Evolutionary conservation across 257 asterid species (phyloP).

Genomic region (Parsonsia alboflavescens): DNA sequence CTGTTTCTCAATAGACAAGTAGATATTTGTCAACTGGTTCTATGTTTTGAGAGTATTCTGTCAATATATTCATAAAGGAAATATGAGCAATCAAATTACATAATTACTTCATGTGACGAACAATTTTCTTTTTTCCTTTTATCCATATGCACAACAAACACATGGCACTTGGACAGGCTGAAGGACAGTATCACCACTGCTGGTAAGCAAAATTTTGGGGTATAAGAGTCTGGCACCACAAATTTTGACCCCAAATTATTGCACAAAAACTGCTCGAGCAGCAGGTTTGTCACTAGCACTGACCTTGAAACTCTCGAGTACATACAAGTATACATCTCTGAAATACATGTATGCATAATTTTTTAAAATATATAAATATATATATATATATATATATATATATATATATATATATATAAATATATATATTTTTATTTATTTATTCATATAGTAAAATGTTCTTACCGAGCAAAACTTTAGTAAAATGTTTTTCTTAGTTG

Average conservation of each 20-base stretch:
- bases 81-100: not conserved
- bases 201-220: not conserved
- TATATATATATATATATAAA: no score
- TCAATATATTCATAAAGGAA: not conserved
- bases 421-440: no score
- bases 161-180: not conserved
- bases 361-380: no score
- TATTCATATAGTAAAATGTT: no score
- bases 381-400: no score
- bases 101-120: not conserved
- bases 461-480: constrained; percentile 1
- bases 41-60: not conserved
- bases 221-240: no score
- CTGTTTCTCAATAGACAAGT: not conserved
- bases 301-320: not conserved
- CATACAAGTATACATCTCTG: not conserved
- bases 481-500: constrained; percentile 7
- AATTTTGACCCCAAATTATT: no score
- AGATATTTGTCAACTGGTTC: not conserved
- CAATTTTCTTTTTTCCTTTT: not conserved
- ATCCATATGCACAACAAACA: no score
- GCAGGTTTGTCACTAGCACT: not conserved
- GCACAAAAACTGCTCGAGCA: no score
- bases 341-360: no score
- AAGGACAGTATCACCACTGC: not conserved